Percentiles rank a stretch among this genome's conserved stretches.
phyloP scores from a whole-genome alignment of 129 eudicot genomes.

The Flaveria brownii region DNA sequence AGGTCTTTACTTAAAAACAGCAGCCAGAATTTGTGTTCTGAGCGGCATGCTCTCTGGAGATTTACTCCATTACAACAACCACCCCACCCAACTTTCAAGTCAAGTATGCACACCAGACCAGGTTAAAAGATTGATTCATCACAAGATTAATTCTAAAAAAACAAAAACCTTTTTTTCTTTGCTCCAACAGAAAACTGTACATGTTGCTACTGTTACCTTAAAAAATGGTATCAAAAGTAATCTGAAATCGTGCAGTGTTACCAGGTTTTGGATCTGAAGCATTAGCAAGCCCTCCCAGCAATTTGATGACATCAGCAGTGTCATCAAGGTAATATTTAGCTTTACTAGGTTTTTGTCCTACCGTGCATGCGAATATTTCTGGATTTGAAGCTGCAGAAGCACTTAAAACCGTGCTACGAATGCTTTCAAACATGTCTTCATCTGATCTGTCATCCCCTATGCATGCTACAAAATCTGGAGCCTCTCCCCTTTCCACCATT shows the following conservation, averaged over 20 bases:
- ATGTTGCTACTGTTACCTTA: conserved; percentile 28
- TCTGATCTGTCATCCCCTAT: conserved; percentile 62
- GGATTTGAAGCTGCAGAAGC: conserved; percentile 15
- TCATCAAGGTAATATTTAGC: conserved; percentile 87
- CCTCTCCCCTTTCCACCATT: conserved; percentile 38
- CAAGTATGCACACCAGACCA: conserved; percentile 35
- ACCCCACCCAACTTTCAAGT: conserved; percentile 8
- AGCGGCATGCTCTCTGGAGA: conserved; percentile 14
- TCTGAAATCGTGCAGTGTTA: conserved; percentile 44
- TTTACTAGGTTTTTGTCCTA: conserved; percentile 84
- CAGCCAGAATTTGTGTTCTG: not conserved
- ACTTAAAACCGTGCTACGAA: conserved; percentile 26
- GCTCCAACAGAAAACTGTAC: conserved; percentile 35
- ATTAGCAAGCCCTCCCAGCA: conserved; percentile 66
- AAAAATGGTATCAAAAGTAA: conserved; percentile 51
- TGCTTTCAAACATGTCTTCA: conserved; percentile 48
- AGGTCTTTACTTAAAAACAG: no score
- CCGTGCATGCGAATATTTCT: conserved; percentile 81
- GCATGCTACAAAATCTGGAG: conserved; percentile 69
- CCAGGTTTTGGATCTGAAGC: conserved; percentile 69
- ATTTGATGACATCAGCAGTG: conserved; percentile 57
- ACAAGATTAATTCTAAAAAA: conserved; percentile 19
- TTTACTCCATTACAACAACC: conserved; percentile 25
- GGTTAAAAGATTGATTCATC: conserved; percentile 23
- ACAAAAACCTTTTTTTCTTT: not conserved